Evolutionary conservation across 208 protist genomes (phyloP), one percentile per base, ranked within the genome.

Genomic region (Plasmodiophora brassicae): DNA sequence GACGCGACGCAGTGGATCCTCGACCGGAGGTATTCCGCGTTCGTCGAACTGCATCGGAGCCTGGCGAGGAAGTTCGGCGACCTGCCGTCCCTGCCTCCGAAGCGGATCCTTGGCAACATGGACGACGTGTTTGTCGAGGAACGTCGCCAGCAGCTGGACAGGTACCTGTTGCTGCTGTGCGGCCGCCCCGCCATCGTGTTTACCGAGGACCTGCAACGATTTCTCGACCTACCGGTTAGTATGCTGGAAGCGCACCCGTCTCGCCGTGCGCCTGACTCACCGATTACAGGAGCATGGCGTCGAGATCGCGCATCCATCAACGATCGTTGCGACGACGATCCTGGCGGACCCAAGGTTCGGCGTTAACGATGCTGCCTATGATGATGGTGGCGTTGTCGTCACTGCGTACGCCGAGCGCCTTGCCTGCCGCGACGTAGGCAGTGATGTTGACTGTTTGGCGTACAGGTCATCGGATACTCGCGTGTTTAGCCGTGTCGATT

Each of bases 121-220:
- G 65, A 78, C 20, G 14, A n/a, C 14, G 65, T 78, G 32, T 78
- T 78, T 38, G 65, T 78, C 14, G 65, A 78, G 65, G 65, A 78
- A 32, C 5, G 65, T n/a, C 65, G 65, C n/a, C 10, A 5, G 14
- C 5, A n/a, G 5, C 65, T 78, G 65, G 14, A 78, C n/a, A 5
- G n/a, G 20, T 78, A 78, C 41, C n/a, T 78, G n/a, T 14, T 5
- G 10, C 14, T 14, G 65, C n/a, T 78, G 65, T 5, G 32, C 5
- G n/a, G 5, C 14, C 5, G 20, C 10, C 10, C 32, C 32, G 65
- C 65, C 5, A 38, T 78, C 32, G 20, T 78, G 14, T 32, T 14
- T 38, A 44, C 65, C 14, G 65, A 78, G n/a, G 65, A 78, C 32
- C 20, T 78, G 14, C 14, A 32, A 38, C n/a, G 5, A 38, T 78